Evolutionary conservation across 2,329 filamentous ascomycete species (phyloP).

Genomic region (Botrytis medusae): DNA sequence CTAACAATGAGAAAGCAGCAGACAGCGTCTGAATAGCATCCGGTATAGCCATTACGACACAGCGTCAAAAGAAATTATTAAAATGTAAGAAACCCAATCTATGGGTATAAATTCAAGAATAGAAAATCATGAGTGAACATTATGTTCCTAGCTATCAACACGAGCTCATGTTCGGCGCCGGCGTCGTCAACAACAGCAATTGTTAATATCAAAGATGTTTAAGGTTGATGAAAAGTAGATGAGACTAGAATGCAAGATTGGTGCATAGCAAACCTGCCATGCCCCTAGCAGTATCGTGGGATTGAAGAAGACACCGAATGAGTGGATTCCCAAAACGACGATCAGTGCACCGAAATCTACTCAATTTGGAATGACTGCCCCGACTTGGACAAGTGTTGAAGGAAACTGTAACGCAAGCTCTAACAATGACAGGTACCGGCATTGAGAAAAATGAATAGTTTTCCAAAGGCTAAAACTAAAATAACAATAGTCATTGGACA

Average conservation of each 20-base stretch:
- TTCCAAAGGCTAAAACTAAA: not conserved
- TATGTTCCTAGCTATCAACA: conserved; percentile 30
- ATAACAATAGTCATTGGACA: not conserved
- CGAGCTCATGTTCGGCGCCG: conserved; percentile 30
- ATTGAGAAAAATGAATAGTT: not conserved
- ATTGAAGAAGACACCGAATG: not conserved
- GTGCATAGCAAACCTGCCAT: not conserved
- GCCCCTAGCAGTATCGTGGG: conserved; percentile 13
- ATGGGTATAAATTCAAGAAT: conserved; percentile 37
- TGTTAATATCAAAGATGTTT: conserved; percentile 26
- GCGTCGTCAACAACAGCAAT: conserved; percentile 29
- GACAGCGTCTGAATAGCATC: conserved; percentile 38
- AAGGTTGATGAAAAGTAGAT: conserved; percentile 10
- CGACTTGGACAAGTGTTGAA: not conserved
- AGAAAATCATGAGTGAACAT: conserved; percentile 32
- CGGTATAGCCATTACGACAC: conserved; percentile 36
- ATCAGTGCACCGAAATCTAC: conserved; percentile 23
- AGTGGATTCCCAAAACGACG: conserved; percentile 23
- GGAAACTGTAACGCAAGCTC: conserved; percentile 22
- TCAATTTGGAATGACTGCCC: conserved; percentile 18
- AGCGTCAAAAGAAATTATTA: conserved; percentile 32
- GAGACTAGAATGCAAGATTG: conserved; percentile 1
- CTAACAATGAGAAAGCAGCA: conserved; percentile 41
- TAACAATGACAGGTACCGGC: conserved; percentile 16
- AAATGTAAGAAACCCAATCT: conserved; percentile 35